Evolutionary conservation across 2,329 filamentous ascomycete genomes (phyloP).

Genomic region (Neofusicoccum sp.): DNA sequence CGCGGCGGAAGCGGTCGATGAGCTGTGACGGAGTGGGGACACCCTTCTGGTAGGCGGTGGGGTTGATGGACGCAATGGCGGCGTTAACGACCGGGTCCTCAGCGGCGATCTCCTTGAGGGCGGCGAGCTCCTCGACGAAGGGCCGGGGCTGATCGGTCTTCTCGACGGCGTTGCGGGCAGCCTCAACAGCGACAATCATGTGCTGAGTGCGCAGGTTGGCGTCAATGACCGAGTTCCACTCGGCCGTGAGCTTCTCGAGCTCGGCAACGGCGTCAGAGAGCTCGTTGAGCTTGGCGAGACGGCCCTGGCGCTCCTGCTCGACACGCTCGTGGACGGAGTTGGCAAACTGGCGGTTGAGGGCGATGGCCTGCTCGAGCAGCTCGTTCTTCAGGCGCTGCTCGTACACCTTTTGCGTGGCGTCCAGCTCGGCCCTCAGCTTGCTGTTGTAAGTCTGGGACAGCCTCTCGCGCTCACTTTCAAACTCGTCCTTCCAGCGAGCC

Average conservation of each 20-base stretch:
- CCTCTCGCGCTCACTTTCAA: conserved; percentile 80
- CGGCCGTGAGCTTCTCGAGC: conserved; percentile 80
- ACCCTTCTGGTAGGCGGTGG: conserved; percentile 86
- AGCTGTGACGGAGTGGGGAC: conserved; percentile 80
- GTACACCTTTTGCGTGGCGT: conserved; percentile 74
- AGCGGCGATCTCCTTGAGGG: conserved; percentile 85
- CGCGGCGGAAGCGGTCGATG: conserved; percentile 92
- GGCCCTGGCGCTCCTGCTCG: conserved; percentile 82
- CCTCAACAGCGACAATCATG: conserved; percentile 91
- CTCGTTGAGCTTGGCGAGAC: conserved; percentile 80
- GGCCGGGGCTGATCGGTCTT: conserved; percentile 72
- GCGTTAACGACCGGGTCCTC: conserved; percentile 86
- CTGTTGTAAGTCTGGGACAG: conserved; percentile 76
- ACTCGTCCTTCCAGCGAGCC: conserved; percentile 79
- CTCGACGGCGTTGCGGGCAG: conserved; percentile 80
- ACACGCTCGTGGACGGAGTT: conserved; percentile 76
- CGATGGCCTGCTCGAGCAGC: conserved; percentile 85
- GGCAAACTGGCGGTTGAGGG: conserved; percentile 81
- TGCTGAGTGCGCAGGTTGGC: conserved; percentile 91
- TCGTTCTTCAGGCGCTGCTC: conserved; percentile 81
- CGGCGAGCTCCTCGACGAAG: conserved; percentile 89
- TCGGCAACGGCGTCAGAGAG: conserved; percentile 75
- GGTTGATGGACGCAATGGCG: conserved; percentile 95
- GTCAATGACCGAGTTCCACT: conserved; percentile 90
- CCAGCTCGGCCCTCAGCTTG: conserved; percentile 74